Base-by-base conservation (phyloP, 345 rosid species). In the Ailanthus altissimus region DNA sequence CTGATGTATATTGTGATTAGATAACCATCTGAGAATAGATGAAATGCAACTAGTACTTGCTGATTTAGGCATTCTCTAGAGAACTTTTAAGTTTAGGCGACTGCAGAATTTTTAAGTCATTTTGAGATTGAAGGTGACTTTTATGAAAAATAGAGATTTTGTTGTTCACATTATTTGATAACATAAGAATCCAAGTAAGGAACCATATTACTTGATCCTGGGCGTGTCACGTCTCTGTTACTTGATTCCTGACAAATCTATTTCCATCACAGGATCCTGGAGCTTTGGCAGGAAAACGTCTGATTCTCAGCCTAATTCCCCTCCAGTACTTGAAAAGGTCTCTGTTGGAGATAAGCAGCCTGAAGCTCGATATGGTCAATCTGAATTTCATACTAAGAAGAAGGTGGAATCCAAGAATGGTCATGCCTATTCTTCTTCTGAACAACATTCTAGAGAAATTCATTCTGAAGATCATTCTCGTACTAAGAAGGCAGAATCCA, bases 281-380 rank as follows among this genome's bases (percentile, higher is more conserved):
- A 92, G 94, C 88, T 86, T 90, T 71, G 90, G 91, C 73, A 82
- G 84, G 82, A 89, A 84, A 74, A 86, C 91, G 88, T 50, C 88
- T n/a, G 67, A 81, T 59, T 80, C 90, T 71, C 86, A 76, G 72
- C 83, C 87, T 32, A 77, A 10, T 45, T 72, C 98, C 20, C 86
- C 92, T 54, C 81, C 59, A 76, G 75, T 76, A 10, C 56, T 32
- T 72, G 82, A 76, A 70, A 85, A 78, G 51, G 77, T 63, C 21
- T 69, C 77, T 67, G 80, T 76, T 50, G 68, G 32, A 28, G 82
- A 74, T 60, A 16, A 20, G 72, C 79, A 56, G 66, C 63, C 64
- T 71, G 28, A 72, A 23, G 80, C 86, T 5, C 80, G 77, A 10
- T 74, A 72, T 56, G 79, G 71, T 77, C 81, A 80, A 50, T 79